Evolutionary conservation across 169 alveolate genomes (phyloP), one percentile per base, ranked within the genome.

Genomic region (Eimeria necatrix): DNA sequence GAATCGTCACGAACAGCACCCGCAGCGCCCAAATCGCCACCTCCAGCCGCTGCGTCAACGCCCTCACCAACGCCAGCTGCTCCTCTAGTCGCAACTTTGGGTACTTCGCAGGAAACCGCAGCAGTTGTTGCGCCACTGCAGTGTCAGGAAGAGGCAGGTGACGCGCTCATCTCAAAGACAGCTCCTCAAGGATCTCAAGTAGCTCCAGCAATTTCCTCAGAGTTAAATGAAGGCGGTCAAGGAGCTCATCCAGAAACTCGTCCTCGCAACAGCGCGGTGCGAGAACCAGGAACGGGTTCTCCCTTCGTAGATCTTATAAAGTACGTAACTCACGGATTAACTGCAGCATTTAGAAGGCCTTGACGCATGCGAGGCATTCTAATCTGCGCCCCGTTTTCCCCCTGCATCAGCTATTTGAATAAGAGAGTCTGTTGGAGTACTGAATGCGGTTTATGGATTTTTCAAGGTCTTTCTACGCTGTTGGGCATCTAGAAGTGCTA

Each of bases 271-370:
- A 48, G 14, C 16, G 10, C 53, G 24, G 53, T 20, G 3, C 53
- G 14, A 22, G 74, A 10, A 10, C 26, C 70, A 9, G 49, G 52
- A 49, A 7, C 73, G 26, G 52, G 53, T 24, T 22, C 90, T 12
- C 73, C 73, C 56, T 81, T 81, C 74, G 32, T 52, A 81, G 90
- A 81, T 52, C 90, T 81, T n/a, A 53, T 53, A 48, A 24, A 32
- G 90, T 81, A 52, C 32, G 86, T 41, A 16, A 12, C 41, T 1
- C 60, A 32, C 41, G 41, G 41, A 32, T 32, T 32, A 32, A 32
- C 41, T 32, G 41, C n/a, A 26, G 18, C 7, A 20, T 14, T n/a
- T 32, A 0, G 41, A 22, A 4, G 48, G 48, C 86, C 0, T 4
- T 76, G 7, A 20, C 20, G 46, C n/a, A 48, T 18, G 18, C 41